Conservation (phyloP, 495 filamentous ascomycete species). For the Coniosporium apollinis region DNA sequence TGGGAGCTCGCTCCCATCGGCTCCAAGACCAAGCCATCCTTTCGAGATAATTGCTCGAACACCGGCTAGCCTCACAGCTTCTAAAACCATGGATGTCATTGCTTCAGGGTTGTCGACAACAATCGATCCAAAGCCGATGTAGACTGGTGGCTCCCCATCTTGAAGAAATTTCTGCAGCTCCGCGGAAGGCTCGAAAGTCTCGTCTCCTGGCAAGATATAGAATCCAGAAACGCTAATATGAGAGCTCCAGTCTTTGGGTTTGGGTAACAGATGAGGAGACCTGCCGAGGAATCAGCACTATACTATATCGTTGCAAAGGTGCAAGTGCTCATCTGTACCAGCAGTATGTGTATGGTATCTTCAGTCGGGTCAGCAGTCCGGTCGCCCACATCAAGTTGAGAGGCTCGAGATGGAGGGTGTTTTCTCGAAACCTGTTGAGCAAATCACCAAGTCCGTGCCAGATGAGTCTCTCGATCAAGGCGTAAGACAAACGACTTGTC, state of each 20-base stretch:
- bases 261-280: constrained; percentile 60
- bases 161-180: constrained; percentile 47
- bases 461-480: constrained; percentile 58
- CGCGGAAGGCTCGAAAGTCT: constrained; percentile 41
- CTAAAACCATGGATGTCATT: constrained; percentile 50
- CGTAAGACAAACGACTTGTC: constrained; percentile 59
- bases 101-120: constrained; percentile 57
- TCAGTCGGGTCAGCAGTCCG: constrained; percentile 40
- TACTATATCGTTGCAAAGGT: no score
- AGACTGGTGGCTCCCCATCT: constrained; percentile 51
- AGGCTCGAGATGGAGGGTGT: constrained; percentile 18
- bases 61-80: constrained; percentile 45
- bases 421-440: constrained; percentile 18
- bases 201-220: constrained; percentile 50
- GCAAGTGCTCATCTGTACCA: no score
- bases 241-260: constrained; percentile 57
- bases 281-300: no score
- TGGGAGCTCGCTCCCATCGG: constrained; percentile 39
- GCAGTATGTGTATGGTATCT: constrained; percentile 60
- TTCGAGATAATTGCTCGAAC: constrained; percentile 64
- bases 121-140: constrained; percentile 71
- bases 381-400: constrained; percentile 47
- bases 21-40: constrained; percentile 64
- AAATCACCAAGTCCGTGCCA: constrained; percentile 24
- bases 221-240: constrained; percentile 62